Evolutionary conservation across 2,329 filamentous ascomycete genomes (phyloP).

Genomic region (Colletotrichum scovillei): DNA sequence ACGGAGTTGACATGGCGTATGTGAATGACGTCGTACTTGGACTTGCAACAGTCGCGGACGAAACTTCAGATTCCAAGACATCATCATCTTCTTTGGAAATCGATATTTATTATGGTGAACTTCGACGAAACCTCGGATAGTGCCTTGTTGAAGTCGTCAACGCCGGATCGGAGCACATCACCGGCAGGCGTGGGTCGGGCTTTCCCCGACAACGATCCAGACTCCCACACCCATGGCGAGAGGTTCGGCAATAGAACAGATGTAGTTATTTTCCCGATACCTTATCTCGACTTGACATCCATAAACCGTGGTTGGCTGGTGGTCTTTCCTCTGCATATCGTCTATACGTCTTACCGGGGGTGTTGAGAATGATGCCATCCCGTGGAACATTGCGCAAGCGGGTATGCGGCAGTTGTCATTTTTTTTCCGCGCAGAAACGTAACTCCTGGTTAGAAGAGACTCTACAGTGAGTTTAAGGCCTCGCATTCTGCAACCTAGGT

Average conservation of each 20-base stretch:
- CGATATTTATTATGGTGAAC: no score
- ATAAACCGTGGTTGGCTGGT: neutral
- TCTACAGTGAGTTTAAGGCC: neutral
- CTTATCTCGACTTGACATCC: neutral
- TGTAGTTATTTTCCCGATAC: neutral
- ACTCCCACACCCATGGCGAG: neutral
- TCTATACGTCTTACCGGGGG: neutral
- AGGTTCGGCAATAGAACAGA: neutral
- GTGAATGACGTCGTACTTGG: no score
- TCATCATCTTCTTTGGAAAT: no score
- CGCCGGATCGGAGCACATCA: conserved; percentile 21
- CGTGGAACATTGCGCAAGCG: conserved; percentile 15
- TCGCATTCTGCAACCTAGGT: neutral
- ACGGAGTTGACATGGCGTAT: neutral
- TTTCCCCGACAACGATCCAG: neutral
- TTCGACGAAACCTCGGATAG: neutral
- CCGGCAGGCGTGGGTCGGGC: neutral
- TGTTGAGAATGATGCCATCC: conserved; percentile 19
- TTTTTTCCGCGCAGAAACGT: neutral
- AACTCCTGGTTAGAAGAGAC: neutral
- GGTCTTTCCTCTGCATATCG: neutral
- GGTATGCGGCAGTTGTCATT: neutral
- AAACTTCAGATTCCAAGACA: no score
- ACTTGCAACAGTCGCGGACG: no score
- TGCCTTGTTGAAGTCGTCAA: conserved; percentile 6